Evolutionary conservation across 1,284 basidiomycete species (phyloP), one percentile per base, ranked within the genome.

Genomic region (Sporisorium sorghi): DNA sequence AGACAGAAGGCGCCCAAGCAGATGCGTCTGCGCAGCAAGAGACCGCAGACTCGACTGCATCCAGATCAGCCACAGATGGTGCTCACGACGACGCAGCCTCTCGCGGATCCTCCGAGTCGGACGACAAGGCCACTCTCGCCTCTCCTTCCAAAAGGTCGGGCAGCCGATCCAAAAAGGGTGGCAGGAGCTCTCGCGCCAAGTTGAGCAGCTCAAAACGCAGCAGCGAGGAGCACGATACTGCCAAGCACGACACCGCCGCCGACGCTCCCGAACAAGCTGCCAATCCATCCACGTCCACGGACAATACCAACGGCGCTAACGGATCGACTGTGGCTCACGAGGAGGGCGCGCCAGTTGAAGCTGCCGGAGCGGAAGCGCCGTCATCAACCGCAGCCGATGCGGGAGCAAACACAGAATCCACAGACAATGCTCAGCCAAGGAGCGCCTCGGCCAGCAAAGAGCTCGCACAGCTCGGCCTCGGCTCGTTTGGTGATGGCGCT

Each of bases 381-480:
- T 37, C 37, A 30, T 33, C 61, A 4, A 30, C 55, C 24, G 32
- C 49, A 32, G 54, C 54, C 30, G 58, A 42, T 19, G 43, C 33
- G 12, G 40, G 58, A 37, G 30, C 30, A 8, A 32, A 33, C 9
- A 15, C 51, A 21, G 63, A 56, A 14, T 43, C 58, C 15, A 15
- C 52, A 5, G 60, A 49, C 39, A 50, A 26, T 17, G 23, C 55
- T 33, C 64, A 47, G 19, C 26, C 52, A n/a, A 70, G 59, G 39
- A 42, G 24, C 24, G 32, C 58, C 5, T 58, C 73, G 8, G 52
- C 63, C 15, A 70, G 59, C 60, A 79, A 79, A 44, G 78, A 78
- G 43, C 68, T 79, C 23, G 66, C 76, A 24, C 67, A 74, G 47
- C 70, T 78, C 12, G 78, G 78, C 1, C 59, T 79, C 15, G 47